Percentiles rank a stretch among this genome's conserved stretches.
Conservation (phyloP, 2,329 filamentous ascomycete genomes). For the Diatrype stigma region DNA sequence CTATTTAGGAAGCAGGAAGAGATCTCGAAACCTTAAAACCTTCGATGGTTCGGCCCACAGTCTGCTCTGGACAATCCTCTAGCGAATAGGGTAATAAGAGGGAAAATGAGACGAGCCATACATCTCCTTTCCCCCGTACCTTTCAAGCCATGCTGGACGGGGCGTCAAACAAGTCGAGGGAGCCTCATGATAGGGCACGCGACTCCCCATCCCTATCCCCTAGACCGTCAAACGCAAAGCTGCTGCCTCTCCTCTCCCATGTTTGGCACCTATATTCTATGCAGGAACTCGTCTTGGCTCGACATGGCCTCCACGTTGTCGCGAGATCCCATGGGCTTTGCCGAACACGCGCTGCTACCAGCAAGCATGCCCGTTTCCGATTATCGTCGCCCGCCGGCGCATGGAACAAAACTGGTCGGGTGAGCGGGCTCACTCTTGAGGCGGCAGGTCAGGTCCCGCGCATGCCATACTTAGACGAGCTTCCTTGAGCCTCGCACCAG, state of each 20-base stretch:
- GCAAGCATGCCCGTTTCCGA: neutral
- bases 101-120: conserved; percentile 11
- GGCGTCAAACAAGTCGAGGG: neutral
- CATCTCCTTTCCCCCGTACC: neutral
- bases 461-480: too few relatives aligned
- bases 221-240: too few relatives aligned
- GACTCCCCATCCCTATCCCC: too few relatives aligned
- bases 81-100: conserved; percentile 20
- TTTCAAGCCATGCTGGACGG: neutral
- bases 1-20: conserved; percentile 17
- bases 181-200: neutral
- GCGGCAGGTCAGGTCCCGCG: too few relatives aligned
- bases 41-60: conserved; percentile 15
- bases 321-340: neutral
- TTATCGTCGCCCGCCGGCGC: neutral
- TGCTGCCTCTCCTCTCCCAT: neutral
- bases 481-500: too few relatives aligned
- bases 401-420: too few relatives aligned
- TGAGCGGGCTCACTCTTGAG: too few relatives aligned
- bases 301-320: neutral
- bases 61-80: conserved; percentile 15
- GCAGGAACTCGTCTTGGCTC: neutral
- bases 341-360: neutral
- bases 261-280: neutral
- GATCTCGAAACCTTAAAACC: conserved; percentile 14